These are phyloP conservation scores for Termitomyces heimii DNA, from an alignment of 768 basidiomycete genomes.

Conservation along the genomic window DNA sequence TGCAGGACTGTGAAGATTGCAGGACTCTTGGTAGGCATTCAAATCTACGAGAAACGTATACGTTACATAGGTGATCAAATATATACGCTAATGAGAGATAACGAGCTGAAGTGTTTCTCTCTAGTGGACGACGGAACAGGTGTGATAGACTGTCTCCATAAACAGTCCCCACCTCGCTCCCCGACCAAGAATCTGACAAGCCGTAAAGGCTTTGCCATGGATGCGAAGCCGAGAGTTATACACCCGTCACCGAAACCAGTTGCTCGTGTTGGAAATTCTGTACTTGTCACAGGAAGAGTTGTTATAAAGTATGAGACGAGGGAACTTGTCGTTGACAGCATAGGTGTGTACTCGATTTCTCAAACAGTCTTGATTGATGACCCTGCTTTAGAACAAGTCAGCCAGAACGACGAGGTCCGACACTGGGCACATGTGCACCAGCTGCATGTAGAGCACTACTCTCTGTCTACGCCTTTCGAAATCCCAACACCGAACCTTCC, in stretches of 20 bases:
- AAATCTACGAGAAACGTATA: slow-evolving; percentile 51
- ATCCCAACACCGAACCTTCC: slow-evolving; percentile 25
- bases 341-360: slow-evolving; percentile 35
- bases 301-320: slow-evolving; percentile 32
- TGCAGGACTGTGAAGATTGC: slow-evolving; percentile 58
- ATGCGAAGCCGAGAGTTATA: slow-evolving; percentile 7
- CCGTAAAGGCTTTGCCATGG: slow-evolving; percentile 7
- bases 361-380: not conserved
- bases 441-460: slow-evolving; percentile 51
- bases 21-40: slow-evolving; percentile 61
- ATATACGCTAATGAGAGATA: not conserved
- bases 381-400: slow-evolving; percentile 27
- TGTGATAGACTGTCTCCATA: slow-evolving; percentile 61
- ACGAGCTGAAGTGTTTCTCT: not conserved
- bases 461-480: slow-evolving; percentile 40
- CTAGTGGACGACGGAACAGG: slow-evolving; percentile 76
- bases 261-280: slow-evolving; percentile 38
- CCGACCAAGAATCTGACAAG: slow-evolving; percentile 12
- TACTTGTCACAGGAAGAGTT: slow-evolving; percentile 44
- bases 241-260: slow-evolving; percentile 24
- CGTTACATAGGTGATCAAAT: slow-evolving; percentile 48
- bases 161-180: slow-evolving; percentile 21
- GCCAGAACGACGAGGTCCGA: slow-evolving; percentile 52
- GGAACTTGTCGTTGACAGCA: slow-evolving; percentile 39
- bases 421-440: slow-evolving; percentile 50